Evolutionary conservation across 1,139 yeast species (phyloP), one percentile per base, ranked within the genome.

Genomic region (Martiniozyma asiatica): DNA sequence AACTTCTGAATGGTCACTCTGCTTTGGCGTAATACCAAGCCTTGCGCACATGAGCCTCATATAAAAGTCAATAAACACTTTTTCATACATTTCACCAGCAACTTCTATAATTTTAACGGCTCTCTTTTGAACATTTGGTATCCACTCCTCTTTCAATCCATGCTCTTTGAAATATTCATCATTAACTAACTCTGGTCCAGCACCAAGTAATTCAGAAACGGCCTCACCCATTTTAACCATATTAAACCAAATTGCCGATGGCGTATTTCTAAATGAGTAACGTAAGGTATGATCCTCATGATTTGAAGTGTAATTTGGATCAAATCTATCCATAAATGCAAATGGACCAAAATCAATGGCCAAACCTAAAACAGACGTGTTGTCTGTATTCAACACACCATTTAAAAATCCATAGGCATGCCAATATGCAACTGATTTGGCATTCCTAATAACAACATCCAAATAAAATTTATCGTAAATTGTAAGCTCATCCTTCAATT

Each of bases 301-400:
- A 48, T 89, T 89, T 2, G 97, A 92, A 0, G 96, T 80, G 49
- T 69, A 87, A 31, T 66, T 55, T 6, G 93, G 87, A 47, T 84
- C 76, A 50, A 77, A 89, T 34, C 70, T 71, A 48, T 87, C 96
- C 57, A 53, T 53, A 33, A 85, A 80, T 15, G 93, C 80, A 57
- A 82, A 89, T 1, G 98, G 98, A 4, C 98, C 98, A 51, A 78
- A 89, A 53, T 89, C 98, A 56, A 89, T 71, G 0, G 94, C 73
- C 11, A 87, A 59, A 0, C 98, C 98, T 26, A 78, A 50, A 6
- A 89, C 63, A 0, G 95, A 82, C 0, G 95, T 84, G 49, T 89
- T 89, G 50, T 89, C 98, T 0, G 97, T 87, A 50, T 89, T 89
- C 36, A 89, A 60, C 3, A 89, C 98, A 6, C 98, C 98, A 47